Evolutionary conservation across 305 asterid genomes (phyloP).

Genomic region (Rubia balearica): DNA sequence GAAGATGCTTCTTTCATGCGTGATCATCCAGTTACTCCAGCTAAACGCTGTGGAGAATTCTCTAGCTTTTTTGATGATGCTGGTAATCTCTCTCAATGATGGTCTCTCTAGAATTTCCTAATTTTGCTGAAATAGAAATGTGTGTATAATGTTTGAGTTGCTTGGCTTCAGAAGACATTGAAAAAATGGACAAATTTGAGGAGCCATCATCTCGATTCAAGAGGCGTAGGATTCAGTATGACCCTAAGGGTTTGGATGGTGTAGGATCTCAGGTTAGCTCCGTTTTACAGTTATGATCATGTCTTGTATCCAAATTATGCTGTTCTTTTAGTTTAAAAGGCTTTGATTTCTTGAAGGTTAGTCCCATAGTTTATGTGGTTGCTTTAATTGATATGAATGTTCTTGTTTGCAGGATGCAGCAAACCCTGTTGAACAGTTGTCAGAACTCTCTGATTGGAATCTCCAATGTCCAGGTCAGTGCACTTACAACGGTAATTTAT

Average conservation of each 20-base stretch:
- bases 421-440: conserved; percentile 18
- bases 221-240: conserved; percentile 26
- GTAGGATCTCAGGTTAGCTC: conserved; percentile 46
- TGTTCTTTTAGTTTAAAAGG: background rate
- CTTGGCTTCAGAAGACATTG: conserved; percentile 18
- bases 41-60: conserved; percentile 52
- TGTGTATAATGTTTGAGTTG: background rate
- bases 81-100: conserved; percentile 29
- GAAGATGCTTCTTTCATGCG: conserved; percentile 30
- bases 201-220: conserved; percentile 49
- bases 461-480: conserved; percentile 27
- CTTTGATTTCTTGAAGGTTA: conserved; percentile 9
- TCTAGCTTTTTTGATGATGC: conserved; percentile 28
- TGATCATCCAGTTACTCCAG: conserved; percentile 45
- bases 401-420: conserved; percentile 20
- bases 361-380: background rate
- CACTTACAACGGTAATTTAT: background rate
- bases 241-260: no score
- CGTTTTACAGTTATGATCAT: background rate
- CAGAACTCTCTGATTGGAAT: conserved; percentile 20
- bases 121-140: conserved; percentile 3
- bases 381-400: conserved; percentile 3
- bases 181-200: conserved; percentile 22
- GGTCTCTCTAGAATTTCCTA: background rate
- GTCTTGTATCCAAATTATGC: background rate